Evolutionary conservation across 2,329 filamentous ascomycete species (phyloP), one percentile per base, ranked within the genome.

Genomic region (Tolypocladium endophyticum): DNA sequence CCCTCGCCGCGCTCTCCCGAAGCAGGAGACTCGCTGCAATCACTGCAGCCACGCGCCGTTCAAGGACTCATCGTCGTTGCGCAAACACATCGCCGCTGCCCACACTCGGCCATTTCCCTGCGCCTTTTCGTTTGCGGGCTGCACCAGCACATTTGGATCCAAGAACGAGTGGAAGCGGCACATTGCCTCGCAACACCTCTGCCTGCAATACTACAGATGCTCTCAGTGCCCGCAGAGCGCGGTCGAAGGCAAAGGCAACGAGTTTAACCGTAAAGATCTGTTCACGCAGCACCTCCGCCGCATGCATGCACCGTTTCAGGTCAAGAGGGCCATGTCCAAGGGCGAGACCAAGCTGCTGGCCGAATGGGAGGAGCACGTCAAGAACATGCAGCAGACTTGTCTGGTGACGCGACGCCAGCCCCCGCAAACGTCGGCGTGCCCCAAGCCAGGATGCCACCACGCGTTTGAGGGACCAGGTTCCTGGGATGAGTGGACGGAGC

Each of bases 141-240:
- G 93, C 72, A 77, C 75, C 0, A 92, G 90, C 65, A 90, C 86
- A 0, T 97, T 97, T 71, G 87, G 87, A 1, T 93, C 90, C 20
- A 97, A 97, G 75, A 97, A 97, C 69, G 93, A 97, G 72, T 99
- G 93, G 93, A 97, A 97, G 73, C 85, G 93, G 4, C 94, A 99
- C 69, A 90, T 97, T 69, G 83, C 86, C 20, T 96, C 91, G 0
- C 91, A 97, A 66, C 94, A 99, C 74, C 81, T 99, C 28, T 87
- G 85, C 64, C 70, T 87, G 23, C 81, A 82, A 56, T 87, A 82
- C 64, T 87, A 87, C 66, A 80, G 85, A 25, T 87, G 85, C 64
- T 87, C 85, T 0, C 76, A 80, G 2, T 87, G 85, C 61, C 80
- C 83, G 0, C 77, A 80, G 60, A 79, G 74, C 60, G 76, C 76